Percentiles rank a stretch among this genome's conserved stretches.
Conservation (phyloP, 257 asterid species). For the Penstemon davidsonii region DNA sequence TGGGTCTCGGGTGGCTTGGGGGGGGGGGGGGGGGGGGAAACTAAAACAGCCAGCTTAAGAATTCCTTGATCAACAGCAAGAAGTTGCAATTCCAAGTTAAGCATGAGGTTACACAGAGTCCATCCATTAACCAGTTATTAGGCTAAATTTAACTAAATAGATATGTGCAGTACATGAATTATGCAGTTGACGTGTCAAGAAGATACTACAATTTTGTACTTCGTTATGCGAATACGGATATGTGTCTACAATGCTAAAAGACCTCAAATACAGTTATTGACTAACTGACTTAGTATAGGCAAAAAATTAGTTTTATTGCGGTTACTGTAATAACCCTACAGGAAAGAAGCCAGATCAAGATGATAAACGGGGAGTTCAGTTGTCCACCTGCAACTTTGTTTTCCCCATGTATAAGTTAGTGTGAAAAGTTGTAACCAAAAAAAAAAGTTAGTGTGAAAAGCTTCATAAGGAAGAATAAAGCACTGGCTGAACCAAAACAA, state of each 20-base stretch:
- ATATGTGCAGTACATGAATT: slow-evolving; percentile 10
- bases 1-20: too few relatives aligned
- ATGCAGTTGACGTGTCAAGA: neutral
- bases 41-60: slow-evolving; percentile 15
- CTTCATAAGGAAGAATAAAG: slow-evolving; percentile 12
- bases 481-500: slow-evolving; percentile 17
- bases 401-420: slow-evolving; percentile 1
- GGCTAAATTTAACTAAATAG: neutral
- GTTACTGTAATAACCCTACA: neutral
- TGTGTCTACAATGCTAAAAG: neutral
- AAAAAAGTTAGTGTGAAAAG: neutral
- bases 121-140: slow-evolving; percentile 23
- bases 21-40: neutral
- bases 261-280: slow-evolving; percentile 1
- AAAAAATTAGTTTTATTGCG: neutral
- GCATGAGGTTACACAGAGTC: slow-evolving; percentile 10
- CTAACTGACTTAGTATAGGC: slow-evolving; percentile 9
- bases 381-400: slow-evolving; percentile 9
- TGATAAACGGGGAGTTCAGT: slow-evolving; percentile 17
- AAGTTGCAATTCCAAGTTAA: neutral
- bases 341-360: slow-evolving; percentile 10
- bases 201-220: neutral
- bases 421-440: too few relatives aligned
- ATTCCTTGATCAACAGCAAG: slow-evolving; percentile 4
- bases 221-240: neutral